These are phyloP conservation scores for Artomyces pyxidatus DNA, from an alignment of 768 basidiomycete genomes.

Conservation along the genomic window DNA sequence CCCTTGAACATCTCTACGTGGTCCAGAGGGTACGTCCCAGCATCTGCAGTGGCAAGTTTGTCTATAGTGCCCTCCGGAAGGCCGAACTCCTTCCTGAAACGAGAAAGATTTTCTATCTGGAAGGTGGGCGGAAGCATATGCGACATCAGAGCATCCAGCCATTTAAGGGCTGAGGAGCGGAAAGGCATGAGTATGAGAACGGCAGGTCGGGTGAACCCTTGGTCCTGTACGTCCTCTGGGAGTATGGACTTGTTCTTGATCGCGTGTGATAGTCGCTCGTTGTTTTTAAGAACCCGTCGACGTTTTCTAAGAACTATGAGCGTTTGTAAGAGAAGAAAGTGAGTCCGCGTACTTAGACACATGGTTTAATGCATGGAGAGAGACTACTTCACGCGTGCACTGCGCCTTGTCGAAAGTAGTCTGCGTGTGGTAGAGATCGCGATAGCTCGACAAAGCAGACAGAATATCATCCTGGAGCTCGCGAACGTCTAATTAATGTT, in stretches of 20 bases:
- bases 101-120: conserved; percentile 82
- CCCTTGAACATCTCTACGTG: conserved; percentile 93
- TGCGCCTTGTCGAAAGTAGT: conserved; percentile 58
- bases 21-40: conserved; percentile 75
- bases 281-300: conserved; percentile 84
- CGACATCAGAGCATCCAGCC: conserved; percentile 71
- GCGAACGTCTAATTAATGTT: conserved; percentile 32
- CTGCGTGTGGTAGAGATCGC: conserved; percentile 71
- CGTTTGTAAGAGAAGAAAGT: not conserved
- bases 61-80: conserved; percentile 74
- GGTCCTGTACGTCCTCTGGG: conserved; percentile 81
- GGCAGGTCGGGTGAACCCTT: conserved; percentile 96
- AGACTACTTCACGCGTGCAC: conserved; percentile 54
- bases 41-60: conserved; percentile 65
- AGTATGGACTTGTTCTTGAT: conserved; percentile 46
- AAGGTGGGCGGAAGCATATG: conserved; percentile 65
- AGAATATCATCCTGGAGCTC: conserved; percentile 61
- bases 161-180: conserved; percentile 78
- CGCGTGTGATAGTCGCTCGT: conserved; percentile 78
- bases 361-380: conserved; percentile 84
- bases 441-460: conserved; percentile 54
- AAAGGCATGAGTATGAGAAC: conserved; percentile 89
- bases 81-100: conserved; percentile 78
- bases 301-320: conserved; percentile 61
- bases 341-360: conserved; percentile 58